phyloP scores from a whole-genome alignment of 352 stramenopile species.

The Phytophthora agathidicida region DNA sequence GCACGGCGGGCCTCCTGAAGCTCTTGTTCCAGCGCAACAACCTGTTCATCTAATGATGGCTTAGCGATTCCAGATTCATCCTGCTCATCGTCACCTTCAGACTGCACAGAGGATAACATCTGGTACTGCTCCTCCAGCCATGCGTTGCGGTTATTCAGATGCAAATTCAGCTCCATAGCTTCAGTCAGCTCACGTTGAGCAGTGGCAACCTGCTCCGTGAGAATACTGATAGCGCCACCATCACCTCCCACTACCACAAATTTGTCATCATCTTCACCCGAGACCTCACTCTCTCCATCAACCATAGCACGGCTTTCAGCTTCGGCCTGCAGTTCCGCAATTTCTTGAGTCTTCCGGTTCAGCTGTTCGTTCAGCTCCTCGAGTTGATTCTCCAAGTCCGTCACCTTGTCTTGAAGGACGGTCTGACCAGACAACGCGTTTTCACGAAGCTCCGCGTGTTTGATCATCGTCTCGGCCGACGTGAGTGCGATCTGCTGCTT shows the following conservation, averaged over 20 bases:
- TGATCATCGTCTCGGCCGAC: constrained; percentile 62
- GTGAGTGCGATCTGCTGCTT: constrained; percentile 74
- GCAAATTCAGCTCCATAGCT: constrained; percentile 83
- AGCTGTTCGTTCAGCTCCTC: constrained; percentile 69
- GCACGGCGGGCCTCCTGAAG: constrained; percentile 43
- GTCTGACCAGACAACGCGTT: constrained; percentile 63
- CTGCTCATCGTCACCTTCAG: constrained; percentile 38
- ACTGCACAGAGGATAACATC: constrained; percentile 44
- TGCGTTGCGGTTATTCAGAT: constrained; percentile 80
- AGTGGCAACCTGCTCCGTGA: constrained; percentile 75
- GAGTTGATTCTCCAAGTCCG: constrained; percentile 65
- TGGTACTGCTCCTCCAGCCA: constrained; percentile 80
- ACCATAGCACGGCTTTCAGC: constrained; percentile 9
- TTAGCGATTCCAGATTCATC: constrained; percentile 32
- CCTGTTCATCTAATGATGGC: constrained; percentile 31
- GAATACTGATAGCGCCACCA: constrained; percentile 51
- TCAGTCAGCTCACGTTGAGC: constrained; percentile 81
- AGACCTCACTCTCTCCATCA: constrained; percentile 25
- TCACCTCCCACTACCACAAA: constrained; percentile 58
- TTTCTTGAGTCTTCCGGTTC: constrained; percentile 58
- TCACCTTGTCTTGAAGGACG: constrained; percentile 53
- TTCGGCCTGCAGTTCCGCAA: constrained; percentile 45
- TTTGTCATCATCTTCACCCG: constrained; percentile 38
- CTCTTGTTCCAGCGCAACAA: constrained; percentile 44
- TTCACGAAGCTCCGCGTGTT: constrained; percentile 60